Percentiles rank a stretch among this genome's conserved stretches.
These are phyloP conservation scores for Aureobasidium sp. DNA, from an alignment of 2,329 filamentous ascomycete species.

Conservation along the genomic window DNA sequence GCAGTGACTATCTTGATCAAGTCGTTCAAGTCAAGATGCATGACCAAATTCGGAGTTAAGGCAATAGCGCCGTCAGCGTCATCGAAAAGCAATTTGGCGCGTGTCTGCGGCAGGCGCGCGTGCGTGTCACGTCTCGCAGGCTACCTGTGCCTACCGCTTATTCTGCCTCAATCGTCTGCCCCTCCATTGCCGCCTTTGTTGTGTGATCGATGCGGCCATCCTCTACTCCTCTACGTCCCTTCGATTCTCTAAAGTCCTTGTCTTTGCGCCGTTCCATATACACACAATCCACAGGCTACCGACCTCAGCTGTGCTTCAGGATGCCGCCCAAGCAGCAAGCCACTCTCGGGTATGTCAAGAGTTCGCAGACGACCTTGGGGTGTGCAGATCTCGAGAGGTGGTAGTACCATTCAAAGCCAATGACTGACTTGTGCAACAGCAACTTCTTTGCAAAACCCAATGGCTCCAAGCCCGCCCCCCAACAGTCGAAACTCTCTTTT, in stretches of 20 bases:
- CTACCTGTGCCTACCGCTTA: neutral
- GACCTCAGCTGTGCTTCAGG: slow-evolving; percentile 13
- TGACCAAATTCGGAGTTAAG: slow-evolving; percentile 1
- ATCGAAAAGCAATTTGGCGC: slow-evolving; percentile 12
- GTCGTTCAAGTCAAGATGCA: neutral
- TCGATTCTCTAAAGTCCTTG: neutral
- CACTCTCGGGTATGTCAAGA: slow-evolving; percentile 80
- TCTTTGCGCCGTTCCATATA: neutral
- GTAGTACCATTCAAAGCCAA: neutral
- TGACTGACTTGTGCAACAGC: slow-evolving; percentile 41
- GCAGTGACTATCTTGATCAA: neutral
- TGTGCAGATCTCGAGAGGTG: slow-evolving; percentile 38
- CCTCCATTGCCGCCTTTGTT: neutral
- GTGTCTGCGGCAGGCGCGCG: neutral
- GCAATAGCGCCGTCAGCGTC: neutral
- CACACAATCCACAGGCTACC: neutral
- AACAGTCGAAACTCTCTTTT: slow-evolving; percentile 76
- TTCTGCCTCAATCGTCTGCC: neutral
- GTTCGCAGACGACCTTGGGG: slow-evolving; percentile 67
- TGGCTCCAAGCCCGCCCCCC: slow-evolving; percentile 52
- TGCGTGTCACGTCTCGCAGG: neutral
- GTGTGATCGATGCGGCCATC: neutral
- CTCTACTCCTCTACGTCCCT: neutral
- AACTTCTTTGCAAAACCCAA: slow-evolving; percentile 75
- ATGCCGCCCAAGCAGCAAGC: slow-evolving; percentile 66